Percentiles rank a stretch among this genome's conserved stretches.
Conservation (phyloP, 202 grass and related monocot species). For the Setaria italica region DNA sequence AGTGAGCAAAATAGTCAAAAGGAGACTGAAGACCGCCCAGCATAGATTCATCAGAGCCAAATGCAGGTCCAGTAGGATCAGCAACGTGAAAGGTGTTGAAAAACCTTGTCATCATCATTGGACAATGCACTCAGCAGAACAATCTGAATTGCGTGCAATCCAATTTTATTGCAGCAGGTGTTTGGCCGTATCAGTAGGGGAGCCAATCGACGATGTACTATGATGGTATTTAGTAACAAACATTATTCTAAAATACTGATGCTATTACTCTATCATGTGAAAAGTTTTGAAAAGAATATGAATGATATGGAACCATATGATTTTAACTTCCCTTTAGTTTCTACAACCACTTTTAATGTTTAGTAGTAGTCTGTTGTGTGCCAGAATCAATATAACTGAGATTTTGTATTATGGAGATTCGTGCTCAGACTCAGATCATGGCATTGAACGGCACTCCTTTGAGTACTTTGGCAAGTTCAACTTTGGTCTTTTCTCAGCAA, state of each 20-base stretch:
- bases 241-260: background rate
- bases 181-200: background rate
- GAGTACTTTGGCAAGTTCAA: conserved; percentile 52
- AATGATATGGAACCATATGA: background rate
- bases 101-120: background rate
- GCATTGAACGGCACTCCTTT: conserved; percentile 29
- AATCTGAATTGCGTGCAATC: background rate
- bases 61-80: conserved; percentile 15
- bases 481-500: conserved; percentile 57
- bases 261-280: background rate
- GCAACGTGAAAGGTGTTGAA: background rate
- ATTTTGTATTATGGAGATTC: background rate
- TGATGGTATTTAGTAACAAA: background rate
- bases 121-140: background rate
- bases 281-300: background rate
- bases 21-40: background rate
- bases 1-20: background rate
- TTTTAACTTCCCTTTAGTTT: conserved; percentile 2
- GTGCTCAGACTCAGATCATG: background rate
- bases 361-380: background rate
- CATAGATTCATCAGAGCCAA: background rate
- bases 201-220: background rate
- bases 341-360: background rate
- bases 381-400: background rate
- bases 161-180: background rate